A percentile compares a stretch with the other conserved stretches of the same genome.
Conservation (phyloP, 2,329 filamentous ascomycete species). For the Clarireedia hainanense region DNA sequence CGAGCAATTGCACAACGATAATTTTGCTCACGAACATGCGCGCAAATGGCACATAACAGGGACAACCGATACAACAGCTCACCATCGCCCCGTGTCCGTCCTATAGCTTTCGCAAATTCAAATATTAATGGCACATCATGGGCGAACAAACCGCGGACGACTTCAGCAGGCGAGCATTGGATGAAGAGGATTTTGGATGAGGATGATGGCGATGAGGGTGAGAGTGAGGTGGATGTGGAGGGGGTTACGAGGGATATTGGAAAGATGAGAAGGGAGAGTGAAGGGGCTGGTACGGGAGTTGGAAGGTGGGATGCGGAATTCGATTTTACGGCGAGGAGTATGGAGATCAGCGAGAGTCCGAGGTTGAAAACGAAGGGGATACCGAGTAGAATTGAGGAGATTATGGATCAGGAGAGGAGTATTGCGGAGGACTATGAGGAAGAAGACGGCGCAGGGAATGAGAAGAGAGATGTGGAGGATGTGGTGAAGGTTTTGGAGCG, state of each 20-base stretch:
- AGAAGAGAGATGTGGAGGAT: not conserved
- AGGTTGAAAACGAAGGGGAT: not conserved
- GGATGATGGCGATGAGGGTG: conserved; percentile 1
- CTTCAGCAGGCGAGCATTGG: not conserved
- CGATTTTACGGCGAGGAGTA: conserved; percentile 24
- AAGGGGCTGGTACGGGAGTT: conserved; percentile 18
- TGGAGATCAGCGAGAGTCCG: conserved; percentile 19
- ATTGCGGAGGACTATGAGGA: conserved; percentile 4
- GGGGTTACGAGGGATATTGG: conserved; percentile 8
- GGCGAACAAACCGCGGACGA: not conserved
- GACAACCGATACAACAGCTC: conserved; percentile 7
- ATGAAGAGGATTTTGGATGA: conserved; percentile 1
- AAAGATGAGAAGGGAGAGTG: conserved; percentile 3
- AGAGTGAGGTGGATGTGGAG: conserved; percentile 5
- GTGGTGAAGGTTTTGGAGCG: not conserved
- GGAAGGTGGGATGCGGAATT: conserved; percentile 20
- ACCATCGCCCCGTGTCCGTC: conserved; percentile 6
- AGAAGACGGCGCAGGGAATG: not conserved
- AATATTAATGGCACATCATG: not conserved
- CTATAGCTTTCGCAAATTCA: not conserved
- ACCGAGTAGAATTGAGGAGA: conserved; percentile 20
- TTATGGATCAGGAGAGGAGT: conserved; percentile 19
- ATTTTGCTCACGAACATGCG: not conserved
- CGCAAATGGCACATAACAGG: conserved; percentile 6
- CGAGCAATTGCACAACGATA: not conserved